Conservation (phyloP, 495 filamentous ascomycete genomes). For the Penicillium crystallinum region DNA sequence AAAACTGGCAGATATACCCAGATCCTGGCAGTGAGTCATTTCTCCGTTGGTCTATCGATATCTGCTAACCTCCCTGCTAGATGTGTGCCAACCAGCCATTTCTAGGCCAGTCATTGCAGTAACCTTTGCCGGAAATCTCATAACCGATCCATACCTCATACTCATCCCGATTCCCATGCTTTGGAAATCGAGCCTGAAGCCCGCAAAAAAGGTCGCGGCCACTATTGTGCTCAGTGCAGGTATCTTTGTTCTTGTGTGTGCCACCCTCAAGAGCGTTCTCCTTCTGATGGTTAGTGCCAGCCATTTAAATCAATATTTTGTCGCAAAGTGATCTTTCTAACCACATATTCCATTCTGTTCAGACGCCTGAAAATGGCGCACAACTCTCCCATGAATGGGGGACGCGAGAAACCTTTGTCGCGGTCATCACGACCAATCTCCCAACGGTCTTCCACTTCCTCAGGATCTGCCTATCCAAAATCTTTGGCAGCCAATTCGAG, state of each 20-base stretch:
- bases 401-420: constrained; percentile 48
- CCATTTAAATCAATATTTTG: background rate
- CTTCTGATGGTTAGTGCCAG: constrained; percentile 34
- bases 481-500: constrained; percentile 27
- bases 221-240: constrained; percentile 47
- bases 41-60: background rate
- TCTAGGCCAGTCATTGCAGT: constrained; percentile 39
- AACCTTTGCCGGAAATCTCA: constrained; percentile 44
- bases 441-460: constrained; percentile 51
- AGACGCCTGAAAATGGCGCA: constrained; percentile 45
- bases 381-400: constrained; percentile 45
- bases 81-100: constrained; percentile 46
- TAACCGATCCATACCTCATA: constrained; percentile 51
- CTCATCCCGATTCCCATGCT: constrained; percentile 51
- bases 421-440: constrained; percentile 47
- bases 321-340: background rate
- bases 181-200: constrained; percentile 41
- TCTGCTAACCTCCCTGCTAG: constrained; percentile 18
- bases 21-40: constrained; percentile 45
- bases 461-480: constrained; percentile 36
- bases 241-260: constrained; percentile 45
- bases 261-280: constrained; percentile 43
- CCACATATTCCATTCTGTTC: background rate
- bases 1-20: constrained; percentile 54
- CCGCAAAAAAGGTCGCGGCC: constrained; percentile 42